Conservation (phyloP, 192 early-diverging fungal species). For the Pilobolus umbonatus region DNA sequence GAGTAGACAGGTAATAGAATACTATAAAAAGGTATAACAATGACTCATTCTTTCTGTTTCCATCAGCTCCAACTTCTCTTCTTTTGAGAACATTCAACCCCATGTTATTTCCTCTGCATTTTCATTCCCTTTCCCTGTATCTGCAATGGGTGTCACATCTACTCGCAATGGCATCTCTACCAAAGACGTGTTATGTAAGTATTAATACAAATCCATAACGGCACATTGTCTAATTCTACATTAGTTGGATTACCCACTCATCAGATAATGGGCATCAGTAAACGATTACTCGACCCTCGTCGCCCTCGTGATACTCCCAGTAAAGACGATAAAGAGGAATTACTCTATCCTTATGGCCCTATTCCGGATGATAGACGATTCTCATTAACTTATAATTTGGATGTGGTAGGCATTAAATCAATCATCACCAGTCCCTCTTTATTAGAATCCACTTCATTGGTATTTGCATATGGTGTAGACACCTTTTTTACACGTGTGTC, state of each 20-base stretch:
- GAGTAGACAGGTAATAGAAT: constrained; percentile 54
- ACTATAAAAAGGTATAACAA: neutral
- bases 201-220: neutral
- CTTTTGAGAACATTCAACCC: constrained; percentile 63
- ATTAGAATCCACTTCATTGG: constrained; percentile 92
- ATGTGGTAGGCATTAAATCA: constrained; percentile 59
- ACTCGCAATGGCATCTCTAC: constrained; percentile 85
- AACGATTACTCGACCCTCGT: constrained; percentile 78
- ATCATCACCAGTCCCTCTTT: constrained; percentile 74
- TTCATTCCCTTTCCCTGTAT: constrained; percentile 67
- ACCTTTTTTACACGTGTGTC: constrained; percentile 79
- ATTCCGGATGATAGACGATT: constrained; percentile 67
- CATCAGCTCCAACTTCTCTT: constrained; percentile 66
- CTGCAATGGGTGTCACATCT: constrained; percentile 76
- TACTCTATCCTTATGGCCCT: constrained; percentile 70
- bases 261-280: constrained; percentile 62
- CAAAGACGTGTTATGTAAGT: constrained; percentile 71
- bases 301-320: constrained; percentile 63
- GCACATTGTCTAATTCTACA: neutral
- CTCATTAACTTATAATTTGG: constrained; percentile 69
- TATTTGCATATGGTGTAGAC: constrained; percentile 86
- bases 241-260: constrained; percentile 53
- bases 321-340: constrained; percentile 86
- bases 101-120: constrained; percentile 73
- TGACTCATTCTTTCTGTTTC: neutral